Base-by-base conservation (phyloP, 495 filamentous ascomycete species). In the Cenococcum geophilum region DNA sequence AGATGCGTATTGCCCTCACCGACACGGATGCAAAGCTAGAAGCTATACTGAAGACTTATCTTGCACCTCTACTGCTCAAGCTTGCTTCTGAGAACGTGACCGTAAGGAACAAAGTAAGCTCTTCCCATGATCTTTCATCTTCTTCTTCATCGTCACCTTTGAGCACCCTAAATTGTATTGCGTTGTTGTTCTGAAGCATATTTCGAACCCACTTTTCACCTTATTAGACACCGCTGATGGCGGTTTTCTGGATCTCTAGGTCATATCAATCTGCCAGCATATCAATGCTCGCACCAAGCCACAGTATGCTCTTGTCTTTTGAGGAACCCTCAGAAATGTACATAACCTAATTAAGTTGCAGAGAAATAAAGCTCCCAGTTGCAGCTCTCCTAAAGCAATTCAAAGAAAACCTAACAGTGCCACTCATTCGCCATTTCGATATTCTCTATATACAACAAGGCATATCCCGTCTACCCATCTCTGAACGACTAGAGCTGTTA, bases 361-460 rank as follows among this genome's bases (percentile, higher is more conserved):
- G 71, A 62, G 79, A 85, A 16, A 87, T 96, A 59, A 80, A 88
- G 61, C 79, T 98, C 10, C 93, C 93, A 11, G 92, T 98, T 25
- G 79, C 82, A 9, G 83, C 85, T 18, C 79, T 98, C 23, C 72
- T 97, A 59, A 88, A 88, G 64, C 93, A 97, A 70, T 97, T 92
- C 79, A 97, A 96, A 69, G 86, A 86, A 22, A 83, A 84, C 55
- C 80, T 76, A 11, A 70, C 77, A 6, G 78, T 78, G 47, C 78
- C 87, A 1, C 80, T 96, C 6, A 81, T 98, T 54, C 83, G 88
- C 60, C 88, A 96, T 69, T 89, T 96, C 72, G 93, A 97, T 76
- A 72, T 97, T 55, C 76, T 87, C 34, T 96, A 95, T 73, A 85
- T 96, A 34, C 89, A 95, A 67, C 88, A 93, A 71, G 91, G 92